Base-by-base conservation (phyloP, 805 yeast species). In the Cyberlindnera samutprakarnensis region DNA sequence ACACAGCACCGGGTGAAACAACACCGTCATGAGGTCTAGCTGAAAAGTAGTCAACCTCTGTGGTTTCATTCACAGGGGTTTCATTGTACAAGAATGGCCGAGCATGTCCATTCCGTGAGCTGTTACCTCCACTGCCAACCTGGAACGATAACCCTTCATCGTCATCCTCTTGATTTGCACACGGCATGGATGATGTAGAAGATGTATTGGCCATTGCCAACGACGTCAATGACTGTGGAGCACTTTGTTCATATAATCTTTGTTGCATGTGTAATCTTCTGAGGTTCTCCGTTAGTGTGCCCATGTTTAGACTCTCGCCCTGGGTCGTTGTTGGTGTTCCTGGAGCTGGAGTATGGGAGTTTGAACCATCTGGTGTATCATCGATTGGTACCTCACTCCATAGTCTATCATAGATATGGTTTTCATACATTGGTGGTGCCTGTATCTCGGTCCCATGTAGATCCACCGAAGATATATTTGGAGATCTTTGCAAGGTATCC, bases 401-500 rank as follows among this genome's bases (percentile, higher is more conserved):
- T 15, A 87, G 56, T 35, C 82, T 63, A 56, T 87, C 96, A 54
- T 80, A 83, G 23, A 85, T 72, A 54, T 84, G 94, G 33, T 70
- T 74, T 37, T 75, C 87, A 53, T 87, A 87, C 36, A 79, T 69
- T 18, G 96, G 95, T 3, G 96, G 96, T 1, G 95, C 92, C 61
- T 74, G 66, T 28, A 73, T 49, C 28, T 59, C 68, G 34, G 69
- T 62, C 5, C 66, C 63, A n/a, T 31, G 12, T 37, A 22, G 38
- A 18, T 48, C 49, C 6, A 37, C 37, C 4, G 45, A 33, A 11
- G 44, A 37, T 13, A 14, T 32, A 19, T 19, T 19, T 7, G 7
- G 7, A 8, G 10, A 19, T 21, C 42, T 36, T 7, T 41, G 34
- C 13, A 45, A 43, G 7, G 52, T 32, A 8, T 53, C 38, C 6